phyloP scores from a whole-genome alignment of 2,329 filamentous ascomycete species.

The Berkeleyomyces rouxiae region DNA sequence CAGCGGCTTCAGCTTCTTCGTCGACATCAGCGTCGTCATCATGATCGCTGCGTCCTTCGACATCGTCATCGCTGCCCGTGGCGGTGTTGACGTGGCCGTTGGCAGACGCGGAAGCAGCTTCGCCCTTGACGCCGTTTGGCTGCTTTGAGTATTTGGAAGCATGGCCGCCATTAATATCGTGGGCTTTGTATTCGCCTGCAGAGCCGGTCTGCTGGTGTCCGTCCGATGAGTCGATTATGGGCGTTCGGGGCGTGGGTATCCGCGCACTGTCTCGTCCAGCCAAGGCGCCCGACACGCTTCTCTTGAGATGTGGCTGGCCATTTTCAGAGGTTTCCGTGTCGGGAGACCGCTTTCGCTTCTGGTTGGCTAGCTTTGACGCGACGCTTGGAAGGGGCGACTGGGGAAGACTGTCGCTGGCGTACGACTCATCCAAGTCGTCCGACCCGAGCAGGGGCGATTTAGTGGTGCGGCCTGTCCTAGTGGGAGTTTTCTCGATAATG shows the following conservation, averaged over 20 bases:
- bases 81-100: slow-evolving; percentile 15
- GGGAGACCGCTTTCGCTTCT: slow-evolving; percentile 36
- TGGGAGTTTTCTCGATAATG: slow-evolving; percentile 48
- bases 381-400: slow-evolving; percentile 10
- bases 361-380: slow-evolving; percentile 19
- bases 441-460: slow-evolving; percentile 1
- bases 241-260: slow-evolving; percentile 17
- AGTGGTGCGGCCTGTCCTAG: slow-evolving; percentile 18
- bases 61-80: slow-evolving; percentile 17
- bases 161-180: slow-evolving; percentile 16
- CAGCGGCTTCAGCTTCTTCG: slow-evolving; percentile 41
- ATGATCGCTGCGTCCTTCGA: slow-evolving; percentile 15
- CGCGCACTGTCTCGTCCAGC: slow-evolving; percentile 1
- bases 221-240: neutral
- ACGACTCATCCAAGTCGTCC: slow-evolving; percentile 10
- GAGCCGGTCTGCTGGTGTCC: neutral
- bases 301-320: slow-evolving; percentile 36
- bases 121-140: neutral
- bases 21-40: slow-evolving; percentile 23
- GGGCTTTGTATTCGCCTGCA: slow-evolving; percentile 20
- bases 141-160: slow-evolving; percentile 4
- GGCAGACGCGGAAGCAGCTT: neutral
- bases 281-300: slow-evolving; percentile 27
- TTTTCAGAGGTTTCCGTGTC: slow-evolving; percentile 28
- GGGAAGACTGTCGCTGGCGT: slow-evolving; percentile 9